These are phyloP conservation scores for Fraxinus sp. DNA, from an alignment of 305 asterid genomes.

Conservation along the genomic window DNA sequence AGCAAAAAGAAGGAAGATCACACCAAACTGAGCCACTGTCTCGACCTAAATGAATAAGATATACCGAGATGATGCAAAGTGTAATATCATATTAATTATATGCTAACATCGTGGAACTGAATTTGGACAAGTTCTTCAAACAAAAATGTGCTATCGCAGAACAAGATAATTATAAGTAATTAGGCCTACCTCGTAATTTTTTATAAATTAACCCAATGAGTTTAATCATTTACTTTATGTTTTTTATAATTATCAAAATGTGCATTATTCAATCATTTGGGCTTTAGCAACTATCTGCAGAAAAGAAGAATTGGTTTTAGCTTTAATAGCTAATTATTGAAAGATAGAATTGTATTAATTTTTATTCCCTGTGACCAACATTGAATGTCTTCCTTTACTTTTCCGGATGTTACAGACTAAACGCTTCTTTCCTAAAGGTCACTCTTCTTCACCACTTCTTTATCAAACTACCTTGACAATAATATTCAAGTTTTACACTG, in stretches of 20 bases:
- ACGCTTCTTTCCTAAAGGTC: background rate
- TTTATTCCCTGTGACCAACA: background rate
- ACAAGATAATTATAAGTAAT: constrained; percentile 4
- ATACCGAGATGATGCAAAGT: constrained; percentile 23
- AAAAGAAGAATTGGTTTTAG: background rate
- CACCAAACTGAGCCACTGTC: constrained; percentile 99
- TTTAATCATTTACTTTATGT: constrained; percentile 4
- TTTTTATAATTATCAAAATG: background rate
- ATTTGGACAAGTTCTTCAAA: background rate
- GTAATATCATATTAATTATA: constrained; percentile 10
- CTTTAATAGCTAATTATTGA: background rate
- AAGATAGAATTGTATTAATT: background rate
- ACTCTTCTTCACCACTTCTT: background rate
- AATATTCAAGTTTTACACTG: background rate
- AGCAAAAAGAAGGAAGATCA: constrained; percentile 96
- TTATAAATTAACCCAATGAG: constrained; percentile 12
- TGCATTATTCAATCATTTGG: constrained; percentile 1
- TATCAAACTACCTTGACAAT: background rate
- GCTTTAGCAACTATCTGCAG: constrained; percentile 1
- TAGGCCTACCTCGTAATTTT: too few relatives aligned
- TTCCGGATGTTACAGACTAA: background rate
- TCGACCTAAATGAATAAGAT: constrained; percentile 67
- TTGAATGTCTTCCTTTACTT: background rate
- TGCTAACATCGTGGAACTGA: background rate
- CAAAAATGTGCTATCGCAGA: background rate